A percentile compares a stretch with the other conserved stretches of the same genome.
Evolutionary conservation across 2,329 filamentous ascomycete genomes (phyloP).

Genomic region (Nemania sp.): DNA sequence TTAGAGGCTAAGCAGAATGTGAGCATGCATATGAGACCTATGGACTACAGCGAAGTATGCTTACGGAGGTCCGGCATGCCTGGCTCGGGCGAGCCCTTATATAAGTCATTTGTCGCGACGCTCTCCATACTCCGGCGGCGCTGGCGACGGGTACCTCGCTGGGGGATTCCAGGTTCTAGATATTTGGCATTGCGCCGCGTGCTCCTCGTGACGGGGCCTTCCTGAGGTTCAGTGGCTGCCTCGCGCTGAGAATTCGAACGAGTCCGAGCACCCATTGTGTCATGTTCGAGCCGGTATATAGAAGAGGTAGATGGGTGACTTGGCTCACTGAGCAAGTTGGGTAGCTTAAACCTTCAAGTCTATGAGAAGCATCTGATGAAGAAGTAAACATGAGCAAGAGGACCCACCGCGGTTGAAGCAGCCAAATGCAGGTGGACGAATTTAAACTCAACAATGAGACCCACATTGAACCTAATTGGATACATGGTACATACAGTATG

Average conservation of each 20-base stretch:
- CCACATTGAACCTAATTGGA: no score
- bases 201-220: conserved; percentile 23
- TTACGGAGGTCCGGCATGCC: conserved; percentile 19
- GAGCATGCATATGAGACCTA: conserved; percentile 5
- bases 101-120: conserved; percentile 29
- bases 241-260: conserved; percentile 28
- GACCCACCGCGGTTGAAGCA: no score
- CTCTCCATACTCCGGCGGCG: conserved; percentile 32
- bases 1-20: conserved; percentile 18
- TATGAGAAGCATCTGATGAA: no score
- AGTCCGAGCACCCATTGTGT: conserved; percentile 30
- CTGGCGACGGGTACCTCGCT: conserved; percentile 30
- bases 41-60: background rate
- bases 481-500: no score
- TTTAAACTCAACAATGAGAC: no score
- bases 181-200: conserved; percentile 31
- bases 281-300: background rate
- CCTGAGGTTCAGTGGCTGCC: conserved; percentile 26
- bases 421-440: no score
- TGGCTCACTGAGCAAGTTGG: no score
- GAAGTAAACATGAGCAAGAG: no score
- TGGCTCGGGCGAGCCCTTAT: conserved; percentile 20
- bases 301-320: background rate
- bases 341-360: background rate
- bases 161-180: conserved; percentile 20